Conservation (phyloP, 805 yeast genomes). For the Myxozyma kluyveri region DNA sequence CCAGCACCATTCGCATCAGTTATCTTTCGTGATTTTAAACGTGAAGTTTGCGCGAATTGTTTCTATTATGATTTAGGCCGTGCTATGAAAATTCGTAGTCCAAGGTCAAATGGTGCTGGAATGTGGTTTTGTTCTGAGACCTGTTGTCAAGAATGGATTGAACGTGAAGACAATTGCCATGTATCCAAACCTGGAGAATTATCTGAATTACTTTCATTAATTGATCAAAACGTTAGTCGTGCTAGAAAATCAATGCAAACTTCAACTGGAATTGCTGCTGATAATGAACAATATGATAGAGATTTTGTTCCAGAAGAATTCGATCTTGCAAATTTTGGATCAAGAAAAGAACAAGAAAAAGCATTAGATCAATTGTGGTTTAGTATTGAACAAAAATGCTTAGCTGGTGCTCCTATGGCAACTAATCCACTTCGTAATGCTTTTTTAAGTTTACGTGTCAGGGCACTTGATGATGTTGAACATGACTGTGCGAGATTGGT, state of each 20-base stretch:
- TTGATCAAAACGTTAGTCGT: constrained; percentile 38
- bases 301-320: constrained; percentile 21
- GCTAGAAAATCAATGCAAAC: constrained; percentile 18
- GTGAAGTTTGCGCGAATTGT: constrained; percentile 61
- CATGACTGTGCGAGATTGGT: constrained; percentile 53
- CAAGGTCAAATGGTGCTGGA: constrained; percentile 32
- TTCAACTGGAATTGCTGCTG: constrained; percentile 1
- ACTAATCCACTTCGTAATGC: constrained; percentile 15
- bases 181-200: constrained; percentile 34
- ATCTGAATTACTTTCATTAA: constrained; percentile 40
- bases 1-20: constrained; percentile 48
- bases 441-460: constrained; percentile 35
- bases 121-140: constrained; percentile 54
- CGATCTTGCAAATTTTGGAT: background rate
- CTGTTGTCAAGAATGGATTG: constrained; percentile 44
- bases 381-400: constrained; percentile 2
- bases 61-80: constrained; percentile 50
- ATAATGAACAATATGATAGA: constrained; percentile 8
- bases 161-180: constrained; percentile 35
- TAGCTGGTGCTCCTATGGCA: background rate
- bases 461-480: constrained; percentile 52
- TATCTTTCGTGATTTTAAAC: constrained; percentile 53
- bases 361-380: constrained; percentile 13
- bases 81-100: constrained; percentile 45
- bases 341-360: background rate